These are phyloP conservation scores for Baffinella frigidus DNA, from an alignment of 208 protist genomes.

Conservation along the genomic window DNA sequence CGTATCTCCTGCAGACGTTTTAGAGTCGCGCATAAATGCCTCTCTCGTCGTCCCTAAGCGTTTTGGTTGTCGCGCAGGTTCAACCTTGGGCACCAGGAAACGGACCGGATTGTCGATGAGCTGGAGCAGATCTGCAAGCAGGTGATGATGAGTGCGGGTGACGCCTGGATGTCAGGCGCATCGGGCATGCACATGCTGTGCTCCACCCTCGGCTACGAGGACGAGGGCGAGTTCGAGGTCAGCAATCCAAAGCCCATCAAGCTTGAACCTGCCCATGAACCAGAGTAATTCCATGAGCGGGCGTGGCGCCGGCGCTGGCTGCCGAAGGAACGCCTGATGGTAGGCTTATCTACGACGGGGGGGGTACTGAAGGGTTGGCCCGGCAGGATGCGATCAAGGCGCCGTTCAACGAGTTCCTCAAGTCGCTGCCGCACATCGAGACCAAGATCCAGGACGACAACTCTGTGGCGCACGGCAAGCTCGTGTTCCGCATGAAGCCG, in stretches of 20 bases:
- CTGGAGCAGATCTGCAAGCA: not conserved
- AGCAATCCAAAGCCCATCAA: not conserved
- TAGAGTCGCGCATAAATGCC: too few relatives aligned
- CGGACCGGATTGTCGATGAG: slow-evolving; percentile 28
- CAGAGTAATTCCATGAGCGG: too few relatives aligned
- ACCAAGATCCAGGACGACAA: slow-evolving; percentile 39
- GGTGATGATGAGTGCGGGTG: slow-evolving; percentile 17
- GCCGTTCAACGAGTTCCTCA: not conserved
- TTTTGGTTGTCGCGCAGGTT: too few relatives aligned
- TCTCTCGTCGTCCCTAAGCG: too few relatives aligned
- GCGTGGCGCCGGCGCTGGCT: too few relatives aligned
- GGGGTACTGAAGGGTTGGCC: not conserved
- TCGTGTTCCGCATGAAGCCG: slow-evolving; percentile 24
- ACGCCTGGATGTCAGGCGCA: slow-evolving; percentile 8
- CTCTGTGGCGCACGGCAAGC: slow-evolving; percentile 9
- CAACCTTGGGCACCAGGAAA: slow-evolving; percentile 45
- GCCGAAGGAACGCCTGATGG: too few relatives aligned
- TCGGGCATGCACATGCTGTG: slow-evolving; percentile 1
- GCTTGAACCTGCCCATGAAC: too few relatives aligned
- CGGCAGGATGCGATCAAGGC: slow-evolving; percentile 17
- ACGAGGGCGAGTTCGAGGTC: slow-evolving; percentile 40
- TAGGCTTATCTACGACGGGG: too few relatives aligned
- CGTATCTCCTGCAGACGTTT: too few relatives aligned
- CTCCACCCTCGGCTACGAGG: slow-evolving; percentile 19
- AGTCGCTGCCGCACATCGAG: slow-evolving; percentile 26